Base-by-base conservation (phyloP, 345 rosid genomes). In the Eucalyptus pumila region DNA sequence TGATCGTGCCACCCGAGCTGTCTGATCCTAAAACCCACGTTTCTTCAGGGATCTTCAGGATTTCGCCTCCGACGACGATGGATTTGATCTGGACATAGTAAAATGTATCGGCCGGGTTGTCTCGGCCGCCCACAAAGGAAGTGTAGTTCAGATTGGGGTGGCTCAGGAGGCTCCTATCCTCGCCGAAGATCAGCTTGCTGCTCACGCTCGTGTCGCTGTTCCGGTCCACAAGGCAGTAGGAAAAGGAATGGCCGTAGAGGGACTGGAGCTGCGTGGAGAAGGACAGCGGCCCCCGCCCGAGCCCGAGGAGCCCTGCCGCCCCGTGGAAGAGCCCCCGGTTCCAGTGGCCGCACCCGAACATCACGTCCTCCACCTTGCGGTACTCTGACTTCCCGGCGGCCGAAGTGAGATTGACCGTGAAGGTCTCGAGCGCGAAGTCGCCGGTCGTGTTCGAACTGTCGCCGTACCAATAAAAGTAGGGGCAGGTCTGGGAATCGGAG, bases 261-360 rank as follows among this genome's bases (percentile, higher is more conserved):
- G 99, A 96, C 90, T 94, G 97, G 87, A 98, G 96, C 96, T 98
- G 99, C 50, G 98, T 95, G 2, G 98, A 91, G 87, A 97, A 96
- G 4, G 99, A 97, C 49, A 97, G 97, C 7, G 99, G 96, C 4
- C 99, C 99, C 94, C 98, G 94, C 51, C 99, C 99, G 45, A 97
- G 94, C 3, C 99, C 99, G 81, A 97, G 91, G 87, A 97, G 60
- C 34, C 99, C 99, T 7, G 98, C 95, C 30, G 99, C 99, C 44
- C 99, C 99, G 40, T 96, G 99, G 93, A 97, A 97, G 16, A 97
- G 93, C 80, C 99, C 99, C 90, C 99, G 88, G 89, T 97, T 97
- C 99, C 99, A 97, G 90, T 96, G 99, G 37, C 99, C 99, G 89
- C 99, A 97, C 34, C 99, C 99, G 49, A 97, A 96, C 99, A 96